Conservation (phyloP, 257 asterid species). For the Solanum tarapatanum region DNA sequence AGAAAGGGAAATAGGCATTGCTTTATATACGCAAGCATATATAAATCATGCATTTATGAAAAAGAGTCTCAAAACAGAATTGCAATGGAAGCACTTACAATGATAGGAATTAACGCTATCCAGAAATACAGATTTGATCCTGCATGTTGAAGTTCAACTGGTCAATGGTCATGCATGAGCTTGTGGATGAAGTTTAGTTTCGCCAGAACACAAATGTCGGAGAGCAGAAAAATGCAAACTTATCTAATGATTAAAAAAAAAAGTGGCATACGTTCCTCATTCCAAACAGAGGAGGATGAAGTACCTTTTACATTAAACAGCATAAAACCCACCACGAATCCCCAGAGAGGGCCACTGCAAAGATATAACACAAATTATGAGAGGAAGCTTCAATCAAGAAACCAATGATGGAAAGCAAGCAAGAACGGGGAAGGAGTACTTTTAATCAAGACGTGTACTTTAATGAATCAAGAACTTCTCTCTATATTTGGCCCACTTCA, state of each 20-base stretch:
- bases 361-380: constrained; percentile 1
- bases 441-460: too few species aligned
- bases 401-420: neutral
- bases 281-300: neutral
- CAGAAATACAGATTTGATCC: constrained; percentile 98
- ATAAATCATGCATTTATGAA: neutral
- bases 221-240: neutral
- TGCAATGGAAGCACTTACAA: constrained; percentile 39
- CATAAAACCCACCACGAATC: constrained; percentile 96
- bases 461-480: too few species aligned
- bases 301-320: constrained; percentile 77
- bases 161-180: constrained; percentile 3
- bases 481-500: neutral
- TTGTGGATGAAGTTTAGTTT: neutral
- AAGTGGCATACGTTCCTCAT: neutral
- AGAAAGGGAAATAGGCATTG: neutral
- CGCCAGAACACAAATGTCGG: neutral
- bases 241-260: neutral
- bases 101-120: constrained; percentile 84
- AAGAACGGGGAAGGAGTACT: neutral
- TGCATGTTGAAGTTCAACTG: constrained; percentile 24
- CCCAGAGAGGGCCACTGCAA: constrained; percentile 93
- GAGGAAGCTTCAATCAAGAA: neutral
- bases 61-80: neutral
- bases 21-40: neutral